A percentile compares a stretch with the other conserved stretches of the same genome.
These are phyloP conservation scores for Stemphylium vesicarium DNA, from an alignment of 2,329 filamentous ascomycete species.

Conservation along the genomic window DNA sequence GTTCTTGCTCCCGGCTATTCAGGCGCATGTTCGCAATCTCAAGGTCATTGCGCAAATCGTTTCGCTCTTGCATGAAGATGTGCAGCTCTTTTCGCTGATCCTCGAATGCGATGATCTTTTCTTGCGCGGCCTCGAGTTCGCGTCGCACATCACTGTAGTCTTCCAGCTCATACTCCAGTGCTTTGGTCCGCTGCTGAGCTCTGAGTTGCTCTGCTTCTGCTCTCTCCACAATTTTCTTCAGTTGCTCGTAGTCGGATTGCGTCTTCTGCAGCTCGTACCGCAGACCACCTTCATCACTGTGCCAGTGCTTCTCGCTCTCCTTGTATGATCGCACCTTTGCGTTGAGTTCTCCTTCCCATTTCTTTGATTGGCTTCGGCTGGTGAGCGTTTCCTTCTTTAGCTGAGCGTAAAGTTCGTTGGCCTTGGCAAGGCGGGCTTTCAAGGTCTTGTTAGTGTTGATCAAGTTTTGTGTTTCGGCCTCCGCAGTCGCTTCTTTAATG, in stretches of 20 bases:
- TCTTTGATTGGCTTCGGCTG: slow-evolving; percentile 74
- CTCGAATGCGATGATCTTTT: slow-evolving; percentile 41
- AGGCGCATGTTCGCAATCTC: slow-evolving; percentile 67
- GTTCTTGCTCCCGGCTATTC: slow-evolving; percentile 57
- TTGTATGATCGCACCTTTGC: slow-evolving; percentile 69
- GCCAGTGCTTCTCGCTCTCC: slow-evolving; percentile 73
- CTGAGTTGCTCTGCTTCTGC: slow-evolving; percentile 69
- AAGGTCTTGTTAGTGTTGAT: slow-evolving; percentile 77
- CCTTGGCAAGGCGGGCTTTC: slow-evolving; percentile 74
- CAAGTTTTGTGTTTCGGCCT: slow-evolving; percentile 82
- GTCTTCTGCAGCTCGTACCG: slow-evolving; percentile 64
- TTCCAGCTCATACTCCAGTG: slow-evolving; percentile 64
- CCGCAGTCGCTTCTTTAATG: slow-evolving; percentile 76
- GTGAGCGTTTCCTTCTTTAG: slow-evolving; percentile 75
- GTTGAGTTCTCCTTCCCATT: slow-evolving; percentile 75
- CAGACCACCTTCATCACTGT: slow-evolving; percentile 62
- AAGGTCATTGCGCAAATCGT: slow-evolving; percentile 64
- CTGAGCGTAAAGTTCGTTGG: slow-evolving; percentile 72
- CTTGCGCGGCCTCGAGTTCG: slow-evolving; percentile 42
- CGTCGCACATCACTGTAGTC: slow-evolving; percentile 58
- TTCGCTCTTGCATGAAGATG: slow-evolving; percentile 62
- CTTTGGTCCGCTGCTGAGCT: slow-evolving; percentile 62
- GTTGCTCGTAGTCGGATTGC: slow-evolving; percentile 66
- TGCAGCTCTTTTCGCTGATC: slow-evolving; percentile 54
- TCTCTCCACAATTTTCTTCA: slow-evolving; percentile 70